Conservation (phyloP, 202 grass and related monocot genomes). For the Dendrocalamus latiflorus region DNA sequence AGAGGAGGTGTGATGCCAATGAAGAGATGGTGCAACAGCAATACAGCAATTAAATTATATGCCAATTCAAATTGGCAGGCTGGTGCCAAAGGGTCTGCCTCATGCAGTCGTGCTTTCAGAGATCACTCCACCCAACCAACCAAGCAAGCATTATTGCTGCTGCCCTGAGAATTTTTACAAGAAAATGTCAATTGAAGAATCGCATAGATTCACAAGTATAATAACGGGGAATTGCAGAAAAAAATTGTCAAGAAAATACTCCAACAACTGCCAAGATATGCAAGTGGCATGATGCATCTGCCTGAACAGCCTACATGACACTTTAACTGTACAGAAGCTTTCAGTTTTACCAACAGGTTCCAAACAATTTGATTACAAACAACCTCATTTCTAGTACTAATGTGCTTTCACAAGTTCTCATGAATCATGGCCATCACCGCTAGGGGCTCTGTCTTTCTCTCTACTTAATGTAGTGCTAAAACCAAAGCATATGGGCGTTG, state of each 20-base stretch:
- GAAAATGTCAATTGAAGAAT: conserved; percentile 12
- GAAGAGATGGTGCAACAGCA: conserved; percentile 25
- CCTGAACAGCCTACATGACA: conserved; percentile 21
- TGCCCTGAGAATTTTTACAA: conserved; percentile 14
- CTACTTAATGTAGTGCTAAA: conserved; percentile 48
- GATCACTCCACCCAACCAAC: conserved; percentile 34
- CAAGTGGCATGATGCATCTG: conserved; percentile 15
- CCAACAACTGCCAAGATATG: neutral
- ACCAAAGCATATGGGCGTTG: conserved; percentile 53
- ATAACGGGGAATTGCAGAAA: neutral
- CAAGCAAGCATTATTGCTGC: conserved; percentile 23
- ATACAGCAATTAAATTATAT: conserved; percentile 22
- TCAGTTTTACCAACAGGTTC: conserved; percentile 6
- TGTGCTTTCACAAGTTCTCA: conserved; percentile 32
- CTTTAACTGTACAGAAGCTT: conserved; percentile 11
- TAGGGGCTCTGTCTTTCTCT: neutral
- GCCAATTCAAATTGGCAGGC: conserved; percentile 31
- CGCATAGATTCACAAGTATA: neutral
- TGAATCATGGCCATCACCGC: conserved; percentile 43
- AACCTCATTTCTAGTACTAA: conserved; percentile 20
- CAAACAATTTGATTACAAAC: conserved; percentile 23
- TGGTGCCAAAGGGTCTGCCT: conserved; percentile 34
- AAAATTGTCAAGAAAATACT: neutral
- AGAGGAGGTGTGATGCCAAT: conserved; percentile 25
- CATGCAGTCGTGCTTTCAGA: conserved; percentile 29